Evolutionary conservation across 257 asterid genomes (phyloP).

Genomic region (Solanum ossicruentum): DNA sequence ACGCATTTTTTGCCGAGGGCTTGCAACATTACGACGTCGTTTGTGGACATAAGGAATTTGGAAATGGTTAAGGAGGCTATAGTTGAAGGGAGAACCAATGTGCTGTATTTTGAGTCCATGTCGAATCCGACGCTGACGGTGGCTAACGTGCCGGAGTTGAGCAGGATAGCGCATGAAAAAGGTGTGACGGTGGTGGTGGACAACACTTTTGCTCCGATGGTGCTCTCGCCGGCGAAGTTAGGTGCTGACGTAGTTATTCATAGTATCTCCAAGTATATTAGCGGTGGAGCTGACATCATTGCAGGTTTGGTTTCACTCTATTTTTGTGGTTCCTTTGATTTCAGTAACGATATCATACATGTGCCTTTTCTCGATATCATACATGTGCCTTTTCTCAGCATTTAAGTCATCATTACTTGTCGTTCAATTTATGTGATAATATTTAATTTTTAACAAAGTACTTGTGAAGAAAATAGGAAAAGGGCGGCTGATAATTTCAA

Average conservation of each 20-base stretch:
- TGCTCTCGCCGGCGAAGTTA: slow-evolving; percentile 75
- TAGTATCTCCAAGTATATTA: slow-evolving; percentile 80
- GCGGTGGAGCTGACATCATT: slow-evolving; percentile 90
- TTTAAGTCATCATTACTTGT: background rate
- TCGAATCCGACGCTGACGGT: slow-evolving; percentile 79
- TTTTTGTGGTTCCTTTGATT: background rate
- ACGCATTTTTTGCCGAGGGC: slow-evolving; percentile 73
- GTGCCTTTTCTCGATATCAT: background rate
- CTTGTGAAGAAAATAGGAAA: background rate
- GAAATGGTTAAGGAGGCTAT: slow-evolving; percentile 48
- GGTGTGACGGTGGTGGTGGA: slow-evolving; percentile 84
- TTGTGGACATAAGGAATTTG: slow-evolving; percentile 57
- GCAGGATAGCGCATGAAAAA: slow-evolving; percentile 75
- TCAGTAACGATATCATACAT: background rate
- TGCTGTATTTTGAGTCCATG: slow-evolving; percentile 63
- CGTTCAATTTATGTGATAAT: background rate
- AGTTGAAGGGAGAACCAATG: slow-evolving; percentile 55
- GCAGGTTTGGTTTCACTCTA: slow-evolving; percentile 39
- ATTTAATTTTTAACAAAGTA: background rate
- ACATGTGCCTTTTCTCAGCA: background rate
- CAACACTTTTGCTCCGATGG: slow-evolving; percentile 92
- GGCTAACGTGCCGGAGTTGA: slow-evolving; percentile 79
- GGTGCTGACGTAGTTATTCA: slow-evolving; percentile 95
- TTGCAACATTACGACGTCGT: slow-evolving; percentile 72
- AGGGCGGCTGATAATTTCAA: background rate